Evolutionary conservation across 1,284 basidiomycete species (phyloP), one percentile per base, ranked within the genome.

Genomic region (Sanguinoderma infundibulare): DNA sequence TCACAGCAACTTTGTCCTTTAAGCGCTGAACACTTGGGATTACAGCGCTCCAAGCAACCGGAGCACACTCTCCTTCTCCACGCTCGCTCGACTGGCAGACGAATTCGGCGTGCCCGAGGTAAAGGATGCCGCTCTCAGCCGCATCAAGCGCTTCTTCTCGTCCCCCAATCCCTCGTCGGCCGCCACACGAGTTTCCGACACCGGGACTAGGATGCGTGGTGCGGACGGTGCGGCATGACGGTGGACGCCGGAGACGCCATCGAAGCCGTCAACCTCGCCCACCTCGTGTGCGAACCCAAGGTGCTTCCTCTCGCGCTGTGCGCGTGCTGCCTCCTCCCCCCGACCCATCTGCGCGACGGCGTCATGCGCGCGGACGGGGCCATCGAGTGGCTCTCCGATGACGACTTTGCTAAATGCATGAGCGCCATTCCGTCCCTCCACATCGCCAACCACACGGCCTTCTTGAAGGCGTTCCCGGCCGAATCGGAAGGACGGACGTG

Each of bases 1-100:
- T 20, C 10, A 14, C 9, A 22, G 42, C 20, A 15, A 46, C 42
- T 26, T 4, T 46, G 10, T 34, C 12, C n/a, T n/a, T n/a, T n/a
- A n/a, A n/a, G n/a, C n/a, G n/a, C n/a, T n/a, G n/a, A n/a, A n/a
- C n/a, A n/a, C n/a, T n/a, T n/a, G n/a, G n/a, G n/a, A n/a, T n/a
- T n/a, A 9, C 10, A 46, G 14, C 5, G 5, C 42, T 17, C 12
- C 42, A 7, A 15, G 24, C 12, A 15, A 14, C 42, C 5, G 28
- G 28, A 26, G 24, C 24, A 12, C 24, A 22, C 1, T 46, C 5
- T 46, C 42, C 5, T 46, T 46, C 50, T 17, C 38, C 14, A 8
- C 40, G 2, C 17, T 61, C 22, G 35, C 56, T n/a, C 54, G 59
- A 22, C 44, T 56, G 14, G 59, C 54, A 10, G 54, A 61, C 50